A percentile compares a stretch with the other conserved stretches of the same genome.
These are phyloP conservation scores for barley (Hordeum vulgare) DNA, from an alignment of 176 grass and related monocot species.

Conservation along the genomic window MorexV3_pseudomolecules_assembly NC_058519.1:211189097-211189596, in stretches of 20 bases:
- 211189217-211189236: too few relatives aligned
- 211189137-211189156: too few relatives aligned
- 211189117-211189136: too few relatives aligned
- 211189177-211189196: too few relatives aligned
- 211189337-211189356: not conserved
- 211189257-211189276: too few relatives aligned
- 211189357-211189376: not conserved
- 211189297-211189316: not conserved
- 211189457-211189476: conserved; percentile 61
- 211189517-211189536: conserved; percentile 62
- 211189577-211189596: conserved; percentile 35
- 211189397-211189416: not conserved
- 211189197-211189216: too few relatives aligned
- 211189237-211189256: too few relatives aligned
- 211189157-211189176: too few relatives aligned
- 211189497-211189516: conserved; percentile 76
- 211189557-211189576: conserved; percentile 33
- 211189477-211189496: conserved; percentile 33
- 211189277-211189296: not conserved
- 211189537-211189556: conserved; percentile 28
- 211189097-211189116: too few relatives aligned
- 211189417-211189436: not conserved
- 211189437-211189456: conserved; percentile 26
- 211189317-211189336: too few relatives aligned
- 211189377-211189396: not conserved